Evolutionary conservation across 2,329 filamentous ascomycete species (phyloP).

Genomic region (Beauveria brongniartii): DNA sequence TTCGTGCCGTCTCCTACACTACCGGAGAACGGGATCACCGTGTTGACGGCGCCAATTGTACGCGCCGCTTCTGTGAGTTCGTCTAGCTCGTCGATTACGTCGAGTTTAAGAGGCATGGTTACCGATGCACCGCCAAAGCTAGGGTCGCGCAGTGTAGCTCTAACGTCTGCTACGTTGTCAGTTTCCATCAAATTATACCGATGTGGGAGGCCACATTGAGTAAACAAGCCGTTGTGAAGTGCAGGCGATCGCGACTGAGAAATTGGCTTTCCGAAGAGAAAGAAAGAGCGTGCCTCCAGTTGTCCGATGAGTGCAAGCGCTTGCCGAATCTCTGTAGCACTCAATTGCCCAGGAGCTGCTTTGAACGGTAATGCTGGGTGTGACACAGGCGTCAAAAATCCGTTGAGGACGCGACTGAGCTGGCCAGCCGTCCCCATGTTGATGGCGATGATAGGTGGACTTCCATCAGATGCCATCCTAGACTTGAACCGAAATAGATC

Average conservation of each 20-base stretch:
- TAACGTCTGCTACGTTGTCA: slow-evolving; percentile 50
- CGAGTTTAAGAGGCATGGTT: slow-evolving; percentile 89
- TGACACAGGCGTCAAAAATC: slow-evolving; percentile 89
- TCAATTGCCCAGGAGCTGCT: slow-evolving; percentile 88
- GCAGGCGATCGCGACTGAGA: slow-evolving; percentile 75
- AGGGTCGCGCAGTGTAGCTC: slow-evolving; percentile 55
- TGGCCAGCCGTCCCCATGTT: slow-evolving; percentile 91
- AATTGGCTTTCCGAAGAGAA: slow-evolving; percentile 82
- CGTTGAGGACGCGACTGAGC: slow-evolving; percentile 81
- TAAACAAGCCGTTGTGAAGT: slow-evolving; percentile 82
- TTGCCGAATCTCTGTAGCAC: slow-evolving; percentile 76
- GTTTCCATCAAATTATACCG: slow-evolving; percentile 73
- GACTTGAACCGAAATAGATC: slow-evolving; percentile 73
- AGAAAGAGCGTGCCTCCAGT: slow-evolving; percentile 69
- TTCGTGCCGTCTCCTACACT: slow-evolving; percentile 31
- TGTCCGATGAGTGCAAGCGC: slow-evolving; percentile 73
- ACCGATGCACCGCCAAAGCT: slow-evolving; percentile 91
- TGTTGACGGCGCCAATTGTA: slow-evolving; percentile 89
- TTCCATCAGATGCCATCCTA: slow-evolving; percentile 63
- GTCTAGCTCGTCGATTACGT: slow-evolving; percentile 76
- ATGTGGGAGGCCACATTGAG: slow-evolving; percentile 71
- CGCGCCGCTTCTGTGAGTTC: slow-evolving; percentile 70
- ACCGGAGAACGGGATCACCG: slow-evolving; percentile 58
- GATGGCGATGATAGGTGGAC: slow-evolving; percentile 82
- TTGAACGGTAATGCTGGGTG: slow-evolving; percentile 86